Conservation (phyloP, 495 filamentous ascomycete species). For the Aspergillus incahuasiensis region DNA sequence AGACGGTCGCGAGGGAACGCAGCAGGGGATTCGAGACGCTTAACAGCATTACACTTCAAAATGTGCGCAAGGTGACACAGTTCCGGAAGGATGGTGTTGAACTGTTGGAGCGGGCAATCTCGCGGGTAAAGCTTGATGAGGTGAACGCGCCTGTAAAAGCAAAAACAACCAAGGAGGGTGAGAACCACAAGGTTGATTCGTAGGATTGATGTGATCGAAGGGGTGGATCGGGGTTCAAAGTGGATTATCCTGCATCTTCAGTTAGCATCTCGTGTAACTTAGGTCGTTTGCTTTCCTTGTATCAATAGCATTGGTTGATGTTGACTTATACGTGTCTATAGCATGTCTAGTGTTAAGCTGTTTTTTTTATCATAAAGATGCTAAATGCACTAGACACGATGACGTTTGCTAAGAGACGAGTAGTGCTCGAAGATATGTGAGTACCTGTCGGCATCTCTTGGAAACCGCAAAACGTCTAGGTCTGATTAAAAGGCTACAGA, state of each 20-base stretch:
- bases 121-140: slow-evolving; percentile 43
- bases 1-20: slow-evolving; percentile 62
- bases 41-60: slow-evolving; percentile 66
- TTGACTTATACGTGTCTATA: neutral
- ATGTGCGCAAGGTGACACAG: slow-evolving; percentile 79
- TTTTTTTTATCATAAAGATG: too few species aligned
- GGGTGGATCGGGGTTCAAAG: neutral
- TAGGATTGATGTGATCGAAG: neutral
- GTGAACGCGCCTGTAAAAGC: neutral
- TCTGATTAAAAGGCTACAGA: neutral
- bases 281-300: neutral
- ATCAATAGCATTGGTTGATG: neutral
- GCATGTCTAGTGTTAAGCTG: neutral
- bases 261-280: slow-evolving; percentile 3
- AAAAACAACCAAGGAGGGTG: neutral
- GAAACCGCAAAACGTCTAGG: too few species aligned
- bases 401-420: too few species aligned
- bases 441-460: too few species aligned
- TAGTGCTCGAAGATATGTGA: too few species aligned
- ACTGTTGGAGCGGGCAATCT: slow-evolving; percentile 66
- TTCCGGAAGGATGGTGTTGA: slow-evolving; percentile 65
- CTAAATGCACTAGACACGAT: too few species aligned
- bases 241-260: neutral
- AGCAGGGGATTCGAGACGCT: slow-evolving; percentile 45
- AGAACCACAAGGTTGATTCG: neutral